A percentile compares a stretch with the other conserved stretches of the same genome.
Evolutionary conservation across 164 flowering plant species (phyloP).

Genomic region (Saururus chinensis): DNA sequence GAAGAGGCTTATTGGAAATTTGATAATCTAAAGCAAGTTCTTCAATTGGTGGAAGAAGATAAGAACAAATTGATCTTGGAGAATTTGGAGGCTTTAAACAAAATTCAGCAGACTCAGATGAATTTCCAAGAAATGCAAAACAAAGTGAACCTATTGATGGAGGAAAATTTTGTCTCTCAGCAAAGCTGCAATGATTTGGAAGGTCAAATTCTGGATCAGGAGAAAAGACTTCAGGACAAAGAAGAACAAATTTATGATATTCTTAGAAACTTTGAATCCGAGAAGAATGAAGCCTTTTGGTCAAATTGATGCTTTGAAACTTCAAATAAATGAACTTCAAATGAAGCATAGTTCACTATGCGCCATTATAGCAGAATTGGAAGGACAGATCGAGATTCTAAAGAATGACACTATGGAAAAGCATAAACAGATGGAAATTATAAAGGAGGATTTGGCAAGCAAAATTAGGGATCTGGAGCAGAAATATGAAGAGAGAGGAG

Average conservation of each 20-base stretch:
- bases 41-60: constrained; percentile 29
- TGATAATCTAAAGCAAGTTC: constrained; percentile 20
- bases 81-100: constrained; percentile 25
- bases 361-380: constrained; percentile 4
- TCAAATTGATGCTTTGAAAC: constrained; percentile 3
- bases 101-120: constrained; percentile 25
- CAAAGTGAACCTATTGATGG: constrained; percentile 23
- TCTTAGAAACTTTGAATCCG: constrained; percentile 22
- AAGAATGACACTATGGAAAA: constrained; percentile 1
- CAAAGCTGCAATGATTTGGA: constrained; percentile 2
- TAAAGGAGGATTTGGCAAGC: not conserved
- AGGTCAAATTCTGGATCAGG: constrained; percentile 21
- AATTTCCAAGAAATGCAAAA: constrained; percentile 20
- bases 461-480: constrained; percentile 16
- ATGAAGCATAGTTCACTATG: not conserved
- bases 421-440: constrained; percentile 1
- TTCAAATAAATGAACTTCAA: constrained; percentile 1
- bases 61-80: constrained; percentile 26
- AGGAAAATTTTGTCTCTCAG: constrained; percentile 16
- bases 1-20: constrained; percentile 26
- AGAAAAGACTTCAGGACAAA: constrained; percentile 21
- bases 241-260: constrained; percentile 20
- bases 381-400: constrained; percentile 1
- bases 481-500: constrained; percentile 17
- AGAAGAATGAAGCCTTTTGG: constrained; percentile 22